Evolutionary conservation across 345 rosid genomes (phyloP), one percentile per base, ranked within the genome.

Genomic region (Eucalyptus dawsonii): DNA sequence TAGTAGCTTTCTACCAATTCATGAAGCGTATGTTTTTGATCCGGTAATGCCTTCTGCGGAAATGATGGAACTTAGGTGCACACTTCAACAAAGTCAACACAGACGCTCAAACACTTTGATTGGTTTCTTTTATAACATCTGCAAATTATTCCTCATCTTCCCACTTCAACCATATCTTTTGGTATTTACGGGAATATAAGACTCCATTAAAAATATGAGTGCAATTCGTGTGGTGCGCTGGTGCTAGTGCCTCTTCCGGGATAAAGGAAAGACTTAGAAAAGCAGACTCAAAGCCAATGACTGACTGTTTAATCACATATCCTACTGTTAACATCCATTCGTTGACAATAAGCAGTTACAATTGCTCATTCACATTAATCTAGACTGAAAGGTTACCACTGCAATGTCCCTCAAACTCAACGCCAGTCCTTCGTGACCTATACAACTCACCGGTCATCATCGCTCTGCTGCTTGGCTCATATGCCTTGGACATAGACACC

Each of bases 201-300:
- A 58, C 29, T 24, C 65, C n/a, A 24, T 25, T 58, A 0, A 58
- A 58, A 58, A 58, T 24, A 24, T 58, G 65, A 58, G 11, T 25
- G n/a, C n/a, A 29, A 62, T 62, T 62, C 4, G 31, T 27, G 5
- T 6, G 15, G 8, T 62, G 16, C 9, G 34, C 9, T 29, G 9
- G 17, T 62, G 34, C 17, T n/a, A 0, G 34, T 3, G 72, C 1
- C 72, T 29, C 37, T 13, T 62, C 1, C 9, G 37, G 2, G 19
- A 62, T 62, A 29, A 62, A 62, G 31, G 72, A 62, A 62, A 62
- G 72, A 62, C 9, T 29, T 29, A 11, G 17, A 62, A 62, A 62
- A 62, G 37, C 9, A 29, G 3, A 62, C 0, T 62, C 34, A 62
- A 29, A 29, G 34, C 9, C 72, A 13, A 29, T 27, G 72, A 29